Conservation (phyloP, 139 green algal genomes). For the Bryopsis sp. region DNA sequence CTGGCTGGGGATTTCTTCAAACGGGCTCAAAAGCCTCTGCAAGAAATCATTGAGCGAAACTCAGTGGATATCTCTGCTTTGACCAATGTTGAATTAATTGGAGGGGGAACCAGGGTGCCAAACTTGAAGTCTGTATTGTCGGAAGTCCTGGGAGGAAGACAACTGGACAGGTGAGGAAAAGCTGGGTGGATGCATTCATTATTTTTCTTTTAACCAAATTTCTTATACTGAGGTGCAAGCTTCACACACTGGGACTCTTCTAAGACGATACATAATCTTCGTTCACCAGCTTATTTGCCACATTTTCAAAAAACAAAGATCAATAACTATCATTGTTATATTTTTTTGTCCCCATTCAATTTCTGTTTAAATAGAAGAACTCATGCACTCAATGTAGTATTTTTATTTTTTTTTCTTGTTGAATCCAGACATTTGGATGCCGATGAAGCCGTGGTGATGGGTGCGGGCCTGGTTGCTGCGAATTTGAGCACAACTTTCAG, state of each 20-base stretch:
- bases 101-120: slow-evolving; percentile 77
- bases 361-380: too few relatives aligned
- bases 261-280: too few relatives aligned
- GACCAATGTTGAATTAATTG: slow-evolving; percentile 17
- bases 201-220: neutral
- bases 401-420: too few relatives aligned
- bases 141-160: slow-evolving; percentile 53
- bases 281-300: too few relatives aligned
- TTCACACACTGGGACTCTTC: too few relatives aligned
- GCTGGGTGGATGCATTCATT: neutral
- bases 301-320: too few relatives aligned
- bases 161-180: slow-evolving; percentile 49
- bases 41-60: slow-evolving; percentile 31
- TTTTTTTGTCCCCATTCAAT: too few relatives aligned
- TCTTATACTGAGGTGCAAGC: too few relatives aligned
- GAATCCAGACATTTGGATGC: slow-evolving; percentile 82
- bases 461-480: slow-evolving; percentile 83
- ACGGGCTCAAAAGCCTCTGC: slow-evolving; percentile 38
- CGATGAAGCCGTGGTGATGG: slow-evolving; percentile 90
- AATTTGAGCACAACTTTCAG: slow-evolving; percentile 94
- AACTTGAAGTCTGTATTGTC: slow-evolving; percentile 60
- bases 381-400: too few relatives aligned
- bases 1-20: slow-evolving; percentile 67
- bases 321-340: too few relatives aligned
- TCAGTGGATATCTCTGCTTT: slow-evolving; percentile 1